Percentiles rank a stretch among this genome's conserved stretches.
Conservation (phyloP, 192 early-diverging fungal species). For the Jimgerdemannia flammicorona region DNA sequence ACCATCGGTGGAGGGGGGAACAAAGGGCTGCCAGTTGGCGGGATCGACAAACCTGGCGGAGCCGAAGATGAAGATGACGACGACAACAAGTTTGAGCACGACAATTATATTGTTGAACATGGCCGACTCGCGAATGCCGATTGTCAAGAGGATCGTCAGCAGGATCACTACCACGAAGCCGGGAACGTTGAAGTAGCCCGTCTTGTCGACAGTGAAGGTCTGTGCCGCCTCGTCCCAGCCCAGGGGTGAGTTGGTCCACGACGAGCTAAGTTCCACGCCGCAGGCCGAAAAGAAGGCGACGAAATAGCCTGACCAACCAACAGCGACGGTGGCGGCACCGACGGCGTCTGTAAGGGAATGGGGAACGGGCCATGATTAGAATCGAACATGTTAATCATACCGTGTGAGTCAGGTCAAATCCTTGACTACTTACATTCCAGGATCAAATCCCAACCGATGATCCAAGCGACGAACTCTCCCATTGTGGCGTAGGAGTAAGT, state of each 20-base stretch:
- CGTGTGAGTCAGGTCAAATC: too few species aligned
- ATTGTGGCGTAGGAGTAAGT: constrained; percentile 82
- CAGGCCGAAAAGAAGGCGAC: constrained; percentile 66
- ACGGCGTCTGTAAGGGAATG: constrained; percentile 57
- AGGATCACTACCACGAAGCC: constrained; percentile 64
- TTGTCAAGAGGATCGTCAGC: constrained; percentile 58
- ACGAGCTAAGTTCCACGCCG: constrained; percentile 32
- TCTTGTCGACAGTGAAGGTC: constrained; percentile 22
- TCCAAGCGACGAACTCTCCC: constrained; percentile 87
- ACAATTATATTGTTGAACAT: constrained; percentile 72
- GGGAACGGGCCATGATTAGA: too few species aligned
- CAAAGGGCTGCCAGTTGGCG: constrained; percentile 73
- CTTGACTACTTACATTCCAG: constrained; percentile 63
- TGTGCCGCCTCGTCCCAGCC: constrained; percentile 48
- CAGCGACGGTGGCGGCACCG: constrained; percentile 66
- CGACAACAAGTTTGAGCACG: constrained; percentile 63
- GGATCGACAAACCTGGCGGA: constrained; percentile 63
- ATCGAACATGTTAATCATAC: too few species aligned
- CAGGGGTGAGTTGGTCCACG: constrained; percentile 69
- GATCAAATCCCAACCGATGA: constrained; percentile 88
- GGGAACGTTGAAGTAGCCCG: constrained; percentile 70
- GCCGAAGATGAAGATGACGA: constrained; percentile 80
- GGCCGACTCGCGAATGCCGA: constrained; percentile 74
- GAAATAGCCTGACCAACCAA: constrained; percentile 84
- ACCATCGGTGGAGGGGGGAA: constrained; percentile 48